A percentile compares a stretch with the other conserved stretches of the same genome.
phyloP scores from a whole-genome alignment of 176 grass and related monocot genomes.

The Aegilops bicornis region DNA sequence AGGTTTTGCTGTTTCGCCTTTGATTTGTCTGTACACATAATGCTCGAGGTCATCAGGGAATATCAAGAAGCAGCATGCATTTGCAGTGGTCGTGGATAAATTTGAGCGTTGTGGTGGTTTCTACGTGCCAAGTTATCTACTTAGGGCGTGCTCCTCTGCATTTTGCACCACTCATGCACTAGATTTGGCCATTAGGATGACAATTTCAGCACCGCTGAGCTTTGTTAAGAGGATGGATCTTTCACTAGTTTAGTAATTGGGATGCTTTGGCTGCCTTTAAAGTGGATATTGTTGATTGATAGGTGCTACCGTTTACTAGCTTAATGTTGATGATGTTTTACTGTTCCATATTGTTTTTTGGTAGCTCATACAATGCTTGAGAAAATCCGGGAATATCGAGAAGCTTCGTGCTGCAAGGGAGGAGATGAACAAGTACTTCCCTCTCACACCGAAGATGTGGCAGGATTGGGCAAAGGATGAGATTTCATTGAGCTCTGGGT shows the following conservation, averaged over 20 bases:
- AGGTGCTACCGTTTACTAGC: not conserved
- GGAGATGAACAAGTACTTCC: constrained; percentile 74
- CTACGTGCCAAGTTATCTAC: not conserved
- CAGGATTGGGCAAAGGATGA: constrained; percentile 94
- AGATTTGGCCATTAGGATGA: not conserved
- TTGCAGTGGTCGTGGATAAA: not conserved
- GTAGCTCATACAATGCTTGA: constrained; percentile 81
- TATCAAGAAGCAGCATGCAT: constrained; percentile 44
- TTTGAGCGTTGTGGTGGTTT: not conserved
- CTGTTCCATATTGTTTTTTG: not conserved
- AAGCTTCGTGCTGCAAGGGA: constrained; percentile 80
- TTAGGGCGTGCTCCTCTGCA: not conserved
- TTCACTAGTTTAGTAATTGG: not conserved
- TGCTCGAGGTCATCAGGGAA: constrained; percentile 77
- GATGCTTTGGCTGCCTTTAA: constrained; percentile 7
- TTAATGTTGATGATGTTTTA: constrained; percentile 8
- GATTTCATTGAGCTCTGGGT: constrained; percentile 66
- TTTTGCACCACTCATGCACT: too few relatives aligned
- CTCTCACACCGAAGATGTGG: constrained; percentile 82
- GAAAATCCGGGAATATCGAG: constrained; percentile 74
- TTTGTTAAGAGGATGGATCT: not conserved
- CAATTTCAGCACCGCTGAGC: not conserved
- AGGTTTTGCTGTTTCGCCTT: not conserved
- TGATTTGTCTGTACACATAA: constrained; percentile 52
- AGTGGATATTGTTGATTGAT: not conserved